A percentile compares a stretch with the other conserved stretches of the same genome.
These are phyloP conservation scores for Phytophthora syringae DNA, from an alignment of 352 stramenopile genomes.

Conservation along the genomic window DNA sequence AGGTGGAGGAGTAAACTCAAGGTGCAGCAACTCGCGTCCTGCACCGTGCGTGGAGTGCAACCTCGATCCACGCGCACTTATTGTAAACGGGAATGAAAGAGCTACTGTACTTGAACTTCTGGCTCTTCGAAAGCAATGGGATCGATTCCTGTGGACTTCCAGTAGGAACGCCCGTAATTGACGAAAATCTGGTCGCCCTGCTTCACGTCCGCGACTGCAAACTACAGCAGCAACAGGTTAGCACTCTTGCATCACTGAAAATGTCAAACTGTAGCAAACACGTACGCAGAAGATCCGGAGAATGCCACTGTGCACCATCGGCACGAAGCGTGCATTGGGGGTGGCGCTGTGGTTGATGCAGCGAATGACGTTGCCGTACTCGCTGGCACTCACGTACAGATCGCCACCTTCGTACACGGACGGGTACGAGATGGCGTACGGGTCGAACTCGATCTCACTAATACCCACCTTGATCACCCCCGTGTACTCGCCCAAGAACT, in stretches of 20 bases:
- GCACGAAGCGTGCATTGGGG: conserved; percentile 68
- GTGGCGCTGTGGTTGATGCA: conserved; percentile 79
- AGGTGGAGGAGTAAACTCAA: conserved; percentile 93
- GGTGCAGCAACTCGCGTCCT: neutral
- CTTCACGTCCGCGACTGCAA: conserved; percentile 51
- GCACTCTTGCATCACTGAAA: no score
- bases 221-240: conserved; percentile 38
- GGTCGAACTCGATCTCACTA: conserved; percentile 53
- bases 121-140: conserved; percentile 47
- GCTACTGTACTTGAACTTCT: conserved; percentile 22
- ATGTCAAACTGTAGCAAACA: neutral
- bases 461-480: conserved; percentile 66
- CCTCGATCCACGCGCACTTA: conserved; percentile 18
- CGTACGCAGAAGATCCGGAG: conserved; percentile 82
- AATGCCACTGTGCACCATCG: conserved; percentile 69
- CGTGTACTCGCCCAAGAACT: conserved; percentile 75
- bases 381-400: conserved; percentile 69
- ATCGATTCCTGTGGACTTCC: conserved; percentile 64
- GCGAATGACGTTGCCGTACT: conserved; percentile 81
- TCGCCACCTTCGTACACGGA: conserved; percentile 71
- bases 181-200: conserved; percentile 75
- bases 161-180: conserved; percentile 76
- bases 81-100: conserved; percentile 32
- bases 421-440: conserved; percentile 77
- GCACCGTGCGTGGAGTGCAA: neutral